A percentile compares a stretch with the other conserved stretches of the same genome.
Conservation (phyloP, 176 grass and related monocot genomes). For the Pharus latifolius region DNA sequence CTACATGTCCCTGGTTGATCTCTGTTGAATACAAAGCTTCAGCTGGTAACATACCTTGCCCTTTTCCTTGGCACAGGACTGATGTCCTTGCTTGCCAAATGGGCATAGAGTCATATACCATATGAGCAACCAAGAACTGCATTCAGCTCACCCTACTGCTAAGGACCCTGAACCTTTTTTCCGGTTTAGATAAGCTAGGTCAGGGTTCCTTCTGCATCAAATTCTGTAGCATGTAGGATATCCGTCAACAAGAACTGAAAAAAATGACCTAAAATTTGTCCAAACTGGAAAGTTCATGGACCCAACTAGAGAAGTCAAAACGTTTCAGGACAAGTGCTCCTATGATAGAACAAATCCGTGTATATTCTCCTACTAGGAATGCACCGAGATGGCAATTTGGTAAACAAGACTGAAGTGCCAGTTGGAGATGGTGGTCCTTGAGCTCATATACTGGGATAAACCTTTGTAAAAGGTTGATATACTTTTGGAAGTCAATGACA, state of each 20-base stretch:
- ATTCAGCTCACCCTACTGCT: neutral
- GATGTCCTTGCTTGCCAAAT: slow-evolving; percentile 78
- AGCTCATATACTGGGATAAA: neutral
- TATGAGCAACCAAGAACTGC: slow-evolving; percentile 3
- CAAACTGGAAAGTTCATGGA: neutral
- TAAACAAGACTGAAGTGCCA: neutral
- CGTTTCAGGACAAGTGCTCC: neutral
- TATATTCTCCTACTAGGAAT: neutral
- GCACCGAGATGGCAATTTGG: slow-evolving; percentile 13
- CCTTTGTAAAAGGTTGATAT: neutral
- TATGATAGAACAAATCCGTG: too few relatives aligned
- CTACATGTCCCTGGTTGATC: slow-evolving; percentile 91
- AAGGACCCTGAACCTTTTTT: too few relatives aligned
- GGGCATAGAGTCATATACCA: slow-evolving; percentile 32
- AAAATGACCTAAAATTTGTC: neutral
- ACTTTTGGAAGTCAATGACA: neutral
- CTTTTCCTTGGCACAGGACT: slow-evolving; percentile 64
- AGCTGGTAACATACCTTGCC: slow-evolving; percentile 34
- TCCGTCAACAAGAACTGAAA: neutral
- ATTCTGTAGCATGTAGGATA: slow-evolving; percentile 13
- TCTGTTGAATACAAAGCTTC: slow-evolving; percentile 70
- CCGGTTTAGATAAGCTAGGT: too few relatives aligned
- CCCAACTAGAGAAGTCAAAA: slow-evolving; percentile 10
- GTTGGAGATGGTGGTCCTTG: neutral
- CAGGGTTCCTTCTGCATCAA: neutral